These are phyloP conservation scores for Umbelopsis ramanniana DNA, from an alignment of 192 early-diverging fungal species.

Conservation along the genomic window DNA sequence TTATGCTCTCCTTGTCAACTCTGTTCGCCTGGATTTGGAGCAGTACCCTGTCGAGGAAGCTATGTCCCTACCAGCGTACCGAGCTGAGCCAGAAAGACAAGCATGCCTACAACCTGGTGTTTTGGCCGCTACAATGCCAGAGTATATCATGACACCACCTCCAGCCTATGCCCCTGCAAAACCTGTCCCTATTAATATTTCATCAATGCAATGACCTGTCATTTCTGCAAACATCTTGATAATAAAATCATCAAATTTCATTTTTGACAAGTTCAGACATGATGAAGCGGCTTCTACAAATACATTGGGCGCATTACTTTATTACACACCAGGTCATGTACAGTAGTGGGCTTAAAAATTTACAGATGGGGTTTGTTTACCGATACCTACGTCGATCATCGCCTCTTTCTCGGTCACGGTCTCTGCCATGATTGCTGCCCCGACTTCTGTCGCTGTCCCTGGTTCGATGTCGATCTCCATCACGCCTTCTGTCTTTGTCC, in stretches of 20 bases:
- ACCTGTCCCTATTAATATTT: background rate
- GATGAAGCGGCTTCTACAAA: no score
- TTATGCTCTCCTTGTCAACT: constrained; percentile 11
- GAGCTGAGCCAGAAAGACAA: background rate
- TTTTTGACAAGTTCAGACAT: background rate
- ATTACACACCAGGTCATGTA: no score
- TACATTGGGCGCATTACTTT: no score
- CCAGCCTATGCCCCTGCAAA: constrained; percentile 14
- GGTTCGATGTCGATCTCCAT: background rate
- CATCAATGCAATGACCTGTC: background rate
- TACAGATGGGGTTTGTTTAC: background rate
- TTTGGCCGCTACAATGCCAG: constrained; percentile 8
- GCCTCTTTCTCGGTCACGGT: no score
- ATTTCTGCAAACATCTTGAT: background rate
- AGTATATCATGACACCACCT: constrained; percentile 7
- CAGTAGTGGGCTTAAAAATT: background rate
- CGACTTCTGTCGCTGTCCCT: no score
- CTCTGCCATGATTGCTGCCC: no score
- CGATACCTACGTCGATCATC: background rate
- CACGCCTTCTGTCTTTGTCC: background rate
- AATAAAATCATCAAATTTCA: background rate
- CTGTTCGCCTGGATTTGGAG: constrained; percentile 1
- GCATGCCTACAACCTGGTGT: background rate
- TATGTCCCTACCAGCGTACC: background rate
- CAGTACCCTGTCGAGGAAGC: background rate